Evolutionary conservation across 805 yeast species (phyloP), one percentile per base, ranked within the genome.

Genomic region (Hanseniaspora taiwanica): DNA sequence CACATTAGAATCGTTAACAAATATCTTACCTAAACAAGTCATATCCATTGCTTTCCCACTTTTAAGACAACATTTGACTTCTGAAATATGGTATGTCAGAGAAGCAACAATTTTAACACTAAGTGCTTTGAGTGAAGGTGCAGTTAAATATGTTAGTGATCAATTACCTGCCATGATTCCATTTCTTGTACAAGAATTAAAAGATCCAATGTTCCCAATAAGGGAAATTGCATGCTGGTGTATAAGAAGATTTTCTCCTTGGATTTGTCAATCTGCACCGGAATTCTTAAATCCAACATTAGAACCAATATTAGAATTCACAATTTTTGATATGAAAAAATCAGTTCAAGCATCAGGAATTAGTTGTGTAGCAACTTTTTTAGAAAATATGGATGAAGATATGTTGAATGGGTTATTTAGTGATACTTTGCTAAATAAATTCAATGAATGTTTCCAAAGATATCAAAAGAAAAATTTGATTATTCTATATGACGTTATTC

Each of bases 181-280:
- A 27, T 86, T 78, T 54, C 66, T 91, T 45, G 86, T 86, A 21
- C 84, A 85, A 42, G 68, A 93, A 51, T 62, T 87, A 44, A 66
- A 67, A 40, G 96, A 87, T 56, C 51, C 59, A 4, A 80, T 86
- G 59, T 78, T 94, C 7, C 72, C 94, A 17, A 94, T 91, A 4
- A 71, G 97, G 48, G 94, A 85, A 58, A 91, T 91, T 39, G 66
- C 95, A 0, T 89, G 97, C 64, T 91, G 98, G 98, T 83, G 97
- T 0, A 63, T 91, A 36, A 80, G 94, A 35, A 69, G 97, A 42
- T 91, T 80, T 56, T 72, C 91, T 0, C 52, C 71, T 2, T 86
- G 96, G 94, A 79, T 89, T 18, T 72, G 83, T 38, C 67, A 68
- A 4, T 84, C 81, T 53, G 81, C 73, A 54, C 69, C 85, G 7